Conservation (phyloP, 1,284 basidiomycete genomes). For the Cutaneotrichosporon spelunceum region DNA sequence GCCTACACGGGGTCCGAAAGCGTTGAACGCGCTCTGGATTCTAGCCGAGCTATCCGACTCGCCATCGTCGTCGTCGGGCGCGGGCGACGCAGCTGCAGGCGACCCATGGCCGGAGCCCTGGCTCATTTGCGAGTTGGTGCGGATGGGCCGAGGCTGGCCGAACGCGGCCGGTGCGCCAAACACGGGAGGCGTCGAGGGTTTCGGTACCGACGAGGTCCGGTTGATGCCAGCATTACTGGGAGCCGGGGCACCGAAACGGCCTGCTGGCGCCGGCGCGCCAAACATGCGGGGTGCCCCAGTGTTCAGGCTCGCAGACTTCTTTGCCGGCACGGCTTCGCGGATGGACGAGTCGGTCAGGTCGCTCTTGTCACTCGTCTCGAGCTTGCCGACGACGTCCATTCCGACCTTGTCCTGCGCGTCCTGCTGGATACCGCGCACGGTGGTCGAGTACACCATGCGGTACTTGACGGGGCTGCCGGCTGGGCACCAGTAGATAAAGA, state of each 20-base stretch:
- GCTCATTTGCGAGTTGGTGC: not conserved
- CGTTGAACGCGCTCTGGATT: constrained; percentile 47
- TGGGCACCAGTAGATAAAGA: constrained; percentile 86
- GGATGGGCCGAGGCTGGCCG: constrained; percentile 10
- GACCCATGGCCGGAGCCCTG: not conserved
- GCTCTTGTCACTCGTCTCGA: constrained; percentile 75
- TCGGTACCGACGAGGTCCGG: constrained; percentile 24
- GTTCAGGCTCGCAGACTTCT: constrained; percentile 11
- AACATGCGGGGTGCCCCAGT: constrained; percentile 15
- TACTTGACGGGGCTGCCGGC: constrained; percentile 70
- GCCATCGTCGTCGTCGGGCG: constrained; percentile 28
- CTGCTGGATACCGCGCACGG: constrained; percentile 59
- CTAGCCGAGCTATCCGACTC: constrained; percentile 42
- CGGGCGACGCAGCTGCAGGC: not conserved
- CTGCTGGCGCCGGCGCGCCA: constrained; percentile 23
- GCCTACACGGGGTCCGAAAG: constrained; percentile 48
- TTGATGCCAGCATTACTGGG: constrained; percentile 26
- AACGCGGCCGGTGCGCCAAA: constrained; percentile 24
- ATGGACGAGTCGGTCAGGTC: constrained; percentile 65
- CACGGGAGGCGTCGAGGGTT: constrained; percentile 28
- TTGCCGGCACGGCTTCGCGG: constrained; percentile 54
- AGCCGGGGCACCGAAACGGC: constrained; percentile 25
- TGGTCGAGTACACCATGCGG: constrained; percentile 81
- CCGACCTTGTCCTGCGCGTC: constrained; percentile 57
- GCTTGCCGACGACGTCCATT: constrained; percentile 52